A percentile compares a stretch with the other conserved stretches of the same genome.
Conservation (phyloP, 805 yeast genomes). For the Tetrapisispora pingtungensis region DNA sequence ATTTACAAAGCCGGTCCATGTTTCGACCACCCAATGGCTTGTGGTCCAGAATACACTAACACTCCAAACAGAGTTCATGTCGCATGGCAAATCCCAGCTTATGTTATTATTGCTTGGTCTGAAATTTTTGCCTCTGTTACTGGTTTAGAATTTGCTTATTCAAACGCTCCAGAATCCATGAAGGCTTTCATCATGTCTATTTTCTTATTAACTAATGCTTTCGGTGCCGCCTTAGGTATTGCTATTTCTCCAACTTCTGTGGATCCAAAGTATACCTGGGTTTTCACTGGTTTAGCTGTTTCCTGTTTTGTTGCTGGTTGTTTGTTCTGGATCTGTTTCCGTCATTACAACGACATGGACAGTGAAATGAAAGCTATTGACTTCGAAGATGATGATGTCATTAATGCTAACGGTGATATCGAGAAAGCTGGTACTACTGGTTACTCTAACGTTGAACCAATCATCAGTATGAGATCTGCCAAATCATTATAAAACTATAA, state of each 20-base stretch:
- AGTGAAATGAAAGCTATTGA: constrained; percentile 50
- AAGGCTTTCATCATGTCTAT: constrained; percentile 37
- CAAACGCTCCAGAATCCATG: constrained; percentile 61
- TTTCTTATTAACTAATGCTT: constrained; percentile 62
- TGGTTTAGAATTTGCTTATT: constrained; percentile 76
- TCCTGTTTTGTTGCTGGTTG: constrained; percentile 51
- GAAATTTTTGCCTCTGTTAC: constrained; percentile 76
- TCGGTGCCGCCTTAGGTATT: constrained; percentile 69
- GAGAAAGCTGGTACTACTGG: neutral
- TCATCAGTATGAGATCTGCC: constrained; percentile 8
- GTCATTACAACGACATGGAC: constrained; percentile 44
- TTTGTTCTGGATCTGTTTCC: constrained; percentile 52
- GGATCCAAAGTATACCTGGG: constrained; percentile 65
- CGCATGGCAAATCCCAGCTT: constrained; percentile 57
- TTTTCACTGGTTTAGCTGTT: constrained; percentile 52
- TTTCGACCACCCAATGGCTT: constrained; percentile 47
- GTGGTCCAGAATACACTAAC: constrained; percentile 14
- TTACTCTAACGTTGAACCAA: constrained; percentile 36
- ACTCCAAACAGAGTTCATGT: constrained; percentile 41
- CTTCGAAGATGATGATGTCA: constrained; percentile 10
- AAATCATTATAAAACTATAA: constrained; percentile 7
- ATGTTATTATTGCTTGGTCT: constrained; percentile 60
- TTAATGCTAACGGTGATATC: neutral
- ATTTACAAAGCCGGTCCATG: constrained; percentile 68
- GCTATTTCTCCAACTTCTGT: constrained; percentile 57